Evolutionary conservation across 352 stramenopile genomes (phyloP), one percentile per base, ranked within the genome.

Genomic region (Globisporangium acanthophoron): DNA sequence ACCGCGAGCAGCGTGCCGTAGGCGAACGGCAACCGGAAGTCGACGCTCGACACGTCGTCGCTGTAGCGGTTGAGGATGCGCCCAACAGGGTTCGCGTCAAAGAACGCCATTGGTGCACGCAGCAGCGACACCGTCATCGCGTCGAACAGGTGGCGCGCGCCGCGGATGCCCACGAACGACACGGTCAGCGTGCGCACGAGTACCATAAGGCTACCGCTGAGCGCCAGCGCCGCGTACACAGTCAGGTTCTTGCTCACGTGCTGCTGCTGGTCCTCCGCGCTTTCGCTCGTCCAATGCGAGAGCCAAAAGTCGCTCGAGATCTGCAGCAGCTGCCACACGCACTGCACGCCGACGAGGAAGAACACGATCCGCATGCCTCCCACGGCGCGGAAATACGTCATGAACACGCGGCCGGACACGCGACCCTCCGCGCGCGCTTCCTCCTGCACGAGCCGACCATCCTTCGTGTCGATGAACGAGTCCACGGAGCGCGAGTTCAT

Each of bases 41-140:
- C 94, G 50, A 98, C 71, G 49, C 88, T 95, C 56, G 96, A 90
- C 64, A 98, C 95, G 69, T 98, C 93, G 18, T 88, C 90, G 31
- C 76, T 76, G 75, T 96, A 97, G 27, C 92, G 74, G 51, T 95
- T 97, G 20, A 98, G 71, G 41, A 97, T 92, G 56, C 91, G 80
- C 9, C 88, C 90, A 20, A 90, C 56, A 0, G 88, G 90, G 60
- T 94, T 97, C 8, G 87, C 90, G 73, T 98, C 92, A 67, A 98
- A 98, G 69, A 98, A 98, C 27, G 80, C 64, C 65, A 98, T 85
- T n/a, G 91, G 92, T 16, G 94, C 92, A 27, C 77, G 66, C 31
- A 98, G 67, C 35, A 98, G 87, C 27, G 85, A 84, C 9, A 74
- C 70, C 24, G 89, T 88, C 44, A 98, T 73, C 12, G 83, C 67